Evolutionary conservation across 495 filamentous ascomycete species (phyloP).

Genomic region (Peziza echinospora): DNA sequence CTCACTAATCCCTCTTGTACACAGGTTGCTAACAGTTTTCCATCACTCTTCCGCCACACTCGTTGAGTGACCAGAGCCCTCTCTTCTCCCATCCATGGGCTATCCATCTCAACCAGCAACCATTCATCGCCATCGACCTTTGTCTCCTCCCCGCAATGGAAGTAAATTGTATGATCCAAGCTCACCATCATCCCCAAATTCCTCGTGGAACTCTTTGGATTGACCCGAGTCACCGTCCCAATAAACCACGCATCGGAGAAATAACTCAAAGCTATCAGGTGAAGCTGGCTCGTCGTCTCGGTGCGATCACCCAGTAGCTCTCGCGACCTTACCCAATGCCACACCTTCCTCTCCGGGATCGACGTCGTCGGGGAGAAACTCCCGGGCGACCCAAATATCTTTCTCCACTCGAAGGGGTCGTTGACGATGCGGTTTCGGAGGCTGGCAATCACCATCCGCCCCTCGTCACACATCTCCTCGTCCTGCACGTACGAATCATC

Average conservation of each 20-base stretch:
- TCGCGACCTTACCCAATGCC: slow-evolving; percentile 60
- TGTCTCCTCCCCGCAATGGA: slow-evolving; percentile 63
- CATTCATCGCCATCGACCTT: slow-evolving; percentile 55
- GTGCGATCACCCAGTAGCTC: slow-evolving; percentile 46
- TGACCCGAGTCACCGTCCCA: slow-evolving; percentile 46
- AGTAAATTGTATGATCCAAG: slow-evolving; percentile 85
- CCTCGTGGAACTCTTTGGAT: slow-evolving; percentile 18
- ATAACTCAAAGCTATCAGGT: slow-evolving; percentile 75
- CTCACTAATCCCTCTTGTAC: slow-evolving; percentile 51
- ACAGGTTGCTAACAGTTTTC: slow-evolving; percentile 63
- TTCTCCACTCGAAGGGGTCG: slow-evolving; percentile 37
- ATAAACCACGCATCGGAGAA: slow-evolving; percentile 84
- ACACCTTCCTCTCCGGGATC: slow-evolving; percentile 36
- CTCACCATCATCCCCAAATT: slow-evolving; percentile 88
- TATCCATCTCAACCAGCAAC: slow-evolving; percentile 82
- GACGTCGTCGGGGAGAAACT: slow-evolving; percentile 22
- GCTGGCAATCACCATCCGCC: background rate
- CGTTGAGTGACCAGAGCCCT: slow-evolving; percentile 68
- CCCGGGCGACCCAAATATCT: slow-evolving; percentile 29
- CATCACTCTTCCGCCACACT: slow-evolving; percentile 59
- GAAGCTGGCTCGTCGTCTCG: slow-evolving; percentile 38
- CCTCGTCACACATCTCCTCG: slow-evolving; percentile 10
- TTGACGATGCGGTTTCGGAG: slow-evolving; percentile 5
- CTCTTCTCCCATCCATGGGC: slow-evolving; percentile 82
- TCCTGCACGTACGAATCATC: slow-evolving; percentile 9